Evolutionary conservation across 371 early-diverging fungal species (phyloP), one percentile per base, ranked within the genome.

Genomic region (Entomophthora muscae): DNA sequence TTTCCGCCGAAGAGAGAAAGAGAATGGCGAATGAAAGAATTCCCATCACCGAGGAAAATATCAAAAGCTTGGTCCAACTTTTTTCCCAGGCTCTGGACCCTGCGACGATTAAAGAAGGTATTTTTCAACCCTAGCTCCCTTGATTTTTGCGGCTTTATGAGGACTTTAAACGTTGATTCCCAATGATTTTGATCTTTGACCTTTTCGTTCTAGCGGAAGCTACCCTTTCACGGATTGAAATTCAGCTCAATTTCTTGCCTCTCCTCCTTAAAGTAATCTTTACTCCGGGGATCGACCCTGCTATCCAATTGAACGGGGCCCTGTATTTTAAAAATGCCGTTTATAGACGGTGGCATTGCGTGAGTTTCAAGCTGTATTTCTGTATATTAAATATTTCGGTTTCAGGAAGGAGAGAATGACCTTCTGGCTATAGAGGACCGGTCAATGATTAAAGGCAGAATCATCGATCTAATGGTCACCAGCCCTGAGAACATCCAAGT

Each of bases 311-410:
- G 64, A 83, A 94, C 1, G 89, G 86, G 13, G 82, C 91, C 22
- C 71, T 98, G 33, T 86, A 87, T 67, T 94, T 98, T 73, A 98
- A 98, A 72, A 98, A 98, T 72, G 91, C 83, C 71, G 73, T 95
- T 66, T 88, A 88, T 65, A 81, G 86, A 64, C 71, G 86, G 66
- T 98, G 98, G 98, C 77, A 76, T 32, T 72, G 73, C 69, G 92
- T 89, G 78, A 66, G 71, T 59, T 24, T n/a, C n/a, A n/a, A n/a
- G n/a, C n/a, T n/a, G n/a, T n/a, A n/a, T n/a, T n/a, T n/a, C n/a
- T n/a, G n/a, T n/a, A n/a, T n/a, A n/a, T n/a, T n/a, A n/a, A n/a
- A n/a, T n/a, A n/a, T n/a, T n/a, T n/a, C n/a, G n/a, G n/a, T n/a
- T n/a, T n/a, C 79, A 64, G 76, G n/a, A n/a, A n/a, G 78, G 78